These are phyloP conservation scores for Scleroderma bovista DNA, from an alignment of 768 basidiomycete species.

Conservation along the genomic window DNA sequence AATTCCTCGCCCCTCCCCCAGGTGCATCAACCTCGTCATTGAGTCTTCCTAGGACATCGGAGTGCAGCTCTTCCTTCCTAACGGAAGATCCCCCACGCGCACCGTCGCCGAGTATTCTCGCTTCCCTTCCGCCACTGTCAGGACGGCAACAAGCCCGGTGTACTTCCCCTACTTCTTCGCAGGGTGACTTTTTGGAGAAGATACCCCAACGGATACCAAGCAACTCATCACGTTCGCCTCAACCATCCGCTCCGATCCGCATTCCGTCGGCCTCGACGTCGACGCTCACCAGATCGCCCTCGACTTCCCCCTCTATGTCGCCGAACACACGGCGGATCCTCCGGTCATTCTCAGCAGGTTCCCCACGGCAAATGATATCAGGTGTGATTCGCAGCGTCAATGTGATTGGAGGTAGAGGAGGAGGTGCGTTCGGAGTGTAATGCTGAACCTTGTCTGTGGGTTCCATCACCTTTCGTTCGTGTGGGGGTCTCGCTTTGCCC, in stretches of 20 bases:
- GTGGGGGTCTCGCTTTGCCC: too few relatives aligned
- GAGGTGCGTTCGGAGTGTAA: constrained; percentile 2
- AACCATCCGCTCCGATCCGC: not conserved
- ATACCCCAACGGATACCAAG: not conserved
- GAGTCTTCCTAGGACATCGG: constrained; percentile 14
- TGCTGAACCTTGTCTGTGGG: not conserved
- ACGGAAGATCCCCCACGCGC: constrained; percentile 7
- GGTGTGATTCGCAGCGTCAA: constrained; percentile 43
- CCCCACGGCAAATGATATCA: constrained; percentile 20
- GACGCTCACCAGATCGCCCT: not conserved
- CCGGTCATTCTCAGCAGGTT: constrained; percentile 9
- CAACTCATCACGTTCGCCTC: constrained; percentile 1
- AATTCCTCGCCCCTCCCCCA: constrained; percentile 17
- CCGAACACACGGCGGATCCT: constrained; percentile 8
- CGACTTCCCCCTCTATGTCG: constrained; percentile 8
- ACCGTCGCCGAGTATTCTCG: constrained; percentile 22
- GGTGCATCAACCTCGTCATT: constrained; percentile 22
- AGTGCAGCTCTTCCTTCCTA: constrained; percentile 3
- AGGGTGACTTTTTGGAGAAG: not conserved
- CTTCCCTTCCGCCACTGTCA: constrained; percentile 19
- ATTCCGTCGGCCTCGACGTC: not conserved
- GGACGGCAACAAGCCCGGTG: constrained; percentile 8
- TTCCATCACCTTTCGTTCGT: not conserved
- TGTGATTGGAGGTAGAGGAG: constrained; percentile 21
- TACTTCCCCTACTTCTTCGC: not conserved